A percentile compares a stretch with the other conserved stretches of the same genome.
Conservation (phyloP, 2,329 filamentous ascomycete genomes). For the Eutypa lata region DNA sequence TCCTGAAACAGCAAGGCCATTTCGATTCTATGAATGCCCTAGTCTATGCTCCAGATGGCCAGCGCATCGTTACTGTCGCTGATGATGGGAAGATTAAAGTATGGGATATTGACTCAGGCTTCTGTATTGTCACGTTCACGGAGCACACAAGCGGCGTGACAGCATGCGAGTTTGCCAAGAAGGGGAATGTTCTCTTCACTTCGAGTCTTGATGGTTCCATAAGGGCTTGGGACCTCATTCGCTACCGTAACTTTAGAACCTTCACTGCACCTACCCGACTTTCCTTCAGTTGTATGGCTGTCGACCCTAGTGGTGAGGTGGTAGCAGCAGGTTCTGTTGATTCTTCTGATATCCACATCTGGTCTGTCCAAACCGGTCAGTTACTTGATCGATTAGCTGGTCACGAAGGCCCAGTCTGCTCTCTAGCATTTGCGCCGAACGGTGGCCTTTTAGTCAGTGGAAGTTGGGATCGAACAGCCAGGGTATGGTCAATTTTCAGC, state of each 20-base stretch:
- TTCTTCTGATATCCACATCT: slow-evolving; percentile 96
- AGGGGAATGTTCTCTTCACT: slow-evolving; percentile 93
- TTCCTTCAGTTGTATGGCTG: slow-evolving; percentile 89
- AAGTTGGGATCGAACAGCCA: slow-evolving; percentile 93
- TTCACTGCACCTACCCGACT: slow-evolving; percentile 91
- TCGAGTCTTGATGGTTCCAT: slow-evolving; percentile 92
- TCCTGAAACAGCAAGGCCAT: slow-evolving; percentile 96
- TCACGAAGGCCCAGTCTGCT: slow-evolving; percentile 90
- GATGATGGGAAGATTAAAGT: slow-evolving; percentile 99
- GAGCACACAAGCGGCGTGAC: slow-evolving; percentile 95
- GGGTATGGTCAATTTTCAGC: slow-evolving; percentile 94
- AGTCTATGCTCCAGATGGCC: slow-evolving; percentile 89
- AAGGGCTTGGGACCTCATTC: slow-evolving; percentile 90
- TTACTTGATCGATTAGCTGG: slow-evolving; percentile 86
- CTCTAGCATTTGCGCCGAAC: slow-evolving; percentile 83
- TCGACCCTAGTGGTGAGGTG: slow-evolving; percentile 96
- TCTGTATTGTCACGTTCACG: slow-evolving; percentile 97
- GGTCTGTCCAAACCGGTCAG: slow-evolving; percentile 97
- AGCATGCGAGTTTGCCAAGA: slow-evolving; percentile 90
- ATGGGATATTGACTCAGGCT: slow-evolving; percentile 94
- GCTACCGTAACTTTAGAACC: slow-evolving; percentile 95
- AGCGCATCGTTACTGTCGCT: slow-evolving; percentile 86
- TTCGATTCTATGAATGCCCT: slow-evolving; percentile 94
- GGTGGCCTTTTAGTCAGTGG: slow-evolving; percentile 82
- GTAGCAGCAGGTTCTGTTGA: slow-evolving; percentile 93